Evolutionary conservation across 768 basidiomycete genomes (phyloP), one percentile per base, ranked within the genome.

Genomic region (Leucogyrophana mollusca): DNA sequence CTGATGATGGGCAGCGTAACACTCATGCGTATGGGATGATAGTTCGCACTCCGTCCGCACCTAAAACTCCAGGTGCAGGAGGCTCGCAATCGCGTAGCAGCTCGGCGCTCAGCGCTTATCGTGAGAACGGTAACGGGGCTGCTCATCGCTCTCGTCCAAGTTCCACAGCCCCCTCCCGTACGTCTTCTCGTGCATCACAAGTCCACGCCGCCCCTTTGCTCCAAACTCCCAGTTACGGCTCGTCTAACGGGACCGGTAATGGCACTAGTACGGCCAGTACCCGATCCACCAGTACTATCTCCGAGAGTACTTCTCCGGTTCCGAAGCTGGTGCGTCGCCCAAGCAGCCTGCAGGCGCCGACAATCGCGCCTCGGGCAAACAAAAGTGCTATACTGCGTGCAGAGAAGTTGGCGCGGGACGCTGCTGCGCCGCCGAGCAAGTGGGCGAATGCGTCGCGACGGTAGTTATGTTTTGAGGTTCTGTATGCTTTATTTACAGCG

Each of bases 321-420:
- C 66, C 70, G 2, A 68, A 70, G 37, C 51, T 37, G 38, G 32
- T 22, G 2, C 76, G 78, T 4, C 81, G 83, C 16, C 80, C 76
- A 3, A 79, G 78, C 58, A 84, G 83, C 55, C 59, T 79, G 35
- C 69, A 68, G 41, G 71, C 74, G 1, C 87, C 90, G 2, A 71
- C 74, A 4, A 87, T 90, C 49, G 62, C 65, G 8, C 90, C 90
- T 7, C 73, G 86, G 44, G 78, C 72, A 50, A 93, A 93, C 64
- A 82, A 76, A 62, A 90, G 84, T 55, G 88, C 90, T 2, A 67
- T 79, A 5, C 61, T 92, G 44, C 74, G 89, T 18, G 79, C 73
- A 9, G 84, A 83, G 50, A 90, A 90, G 70, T 73, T 79, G 67
- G 84, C 55, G 3, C 41, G 35, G 14, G 65, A 65, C 0, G 58